Evolutionary conservation across 2,329 filamentous ascomycete species (phyloP).

Genomic region (Fusarium vanettenii): DNA sequence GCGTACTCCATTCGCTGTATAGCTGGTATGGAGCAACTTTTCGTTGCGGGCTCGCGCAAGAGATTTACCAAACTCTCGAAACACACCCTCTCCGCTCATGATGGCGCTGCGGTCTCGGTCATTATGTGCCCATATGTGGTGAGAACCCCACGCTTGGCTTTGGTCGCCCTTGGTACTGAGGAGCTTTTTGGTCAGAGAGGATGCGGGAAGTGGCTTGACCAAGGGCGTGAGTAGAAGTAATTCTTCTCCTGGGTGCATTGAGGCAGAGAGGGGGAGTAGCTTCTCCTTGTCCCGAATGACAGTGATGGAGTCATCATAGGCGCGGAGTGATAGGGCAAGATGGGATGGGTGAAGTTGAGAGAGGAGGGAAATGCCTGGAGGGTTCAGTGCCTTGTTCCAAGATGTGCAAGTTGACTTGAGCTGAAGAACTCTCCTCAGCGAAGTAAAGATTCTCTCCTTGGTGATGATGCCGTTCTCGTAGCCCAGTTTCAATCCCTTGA

Average conservation of each 20-base stretch:
- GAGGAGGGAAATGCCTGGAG: conserved; percentile 80
- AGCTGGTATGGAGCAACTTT: conserved; percentile 91
- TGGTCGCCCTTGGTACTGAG: conserved; percentile 63
- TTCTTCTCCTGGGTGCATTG: conserved; percentile 87
- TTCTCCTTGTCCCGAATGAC: conserved; percentile 91
- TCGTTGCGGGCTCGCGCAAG: conserved; percentile 88
- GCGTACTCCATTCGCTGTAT: conserved; percentile 91
- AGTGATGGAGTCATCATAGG: conserved; percentile 93
- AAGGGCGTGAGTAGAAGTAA: conserved; percentile 89
- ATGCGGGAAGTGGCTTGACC: conserved; percentile 92
- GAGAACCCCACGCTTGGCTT: conserved; percentile 51
- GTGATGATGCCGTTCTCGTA: conserved; percentile 92
- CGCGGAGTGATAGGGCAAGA: conserved; percentile 81
- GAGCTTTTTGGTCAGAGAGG: conserved; percentile 80
- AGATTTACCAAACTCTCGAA: conserved; percentile 87
- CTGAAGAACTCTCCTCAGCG: conserved; percentile 79
- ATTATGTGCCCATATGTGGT: conserved; percentile 69
- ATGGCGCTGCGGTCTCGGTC: conserved; percentile 69
- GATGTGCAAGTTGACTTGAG: conserved; percentile 89
- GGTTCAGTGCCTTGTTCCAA: conserved; percentile 92
- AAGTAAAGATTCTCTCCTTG: conserved; percentile 81
- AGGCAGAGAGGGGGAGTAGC: conserved; percentile 82
- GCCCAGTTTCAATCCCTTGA: conserved; percentile 88
- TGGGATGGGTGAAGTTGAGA: conserved; percentile 86
- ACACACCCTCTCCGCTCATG: conserved; percentile 94